phyloP scores from a whole-genome alignment of 768 basidiomycete species.

The Russula griseocarnosa region DNA sequence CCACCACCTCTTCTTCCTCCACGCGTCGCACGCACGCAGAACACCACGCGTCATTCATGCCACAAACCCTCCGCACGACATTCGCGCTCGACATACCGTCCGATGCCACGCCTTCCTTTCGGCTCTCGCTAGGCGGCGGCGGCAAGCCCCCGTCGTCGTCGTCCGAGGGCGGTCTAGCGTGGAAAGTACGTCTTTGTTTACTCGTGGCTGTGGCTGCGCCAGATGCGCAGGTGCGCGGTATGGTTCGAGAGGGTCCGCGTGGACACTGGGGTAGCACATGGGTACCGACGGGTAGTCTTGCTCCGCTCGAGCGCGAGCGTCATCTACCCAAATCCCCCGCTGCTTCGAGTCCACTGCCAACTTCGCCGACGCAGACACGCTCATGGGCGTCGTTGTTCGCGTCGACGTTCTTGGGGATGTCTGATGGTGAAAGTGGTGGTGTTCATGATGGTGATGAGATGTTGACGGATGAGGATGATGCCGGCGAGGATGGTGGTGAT shows the following conservation, averaged over 20 bases:
- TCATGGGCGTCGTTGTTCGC: constrained; percentile 45
- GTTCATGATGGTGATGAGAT: constrained; percentile 59
- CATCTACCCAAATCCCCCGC: constrained; percentile 34
- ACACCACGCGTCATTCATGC: constrained; percentile 71
- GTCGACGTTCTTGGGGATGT: constrained; percentile 38
- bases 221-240: constrained; percentile 47
- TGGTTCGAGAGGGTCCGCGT: constrained; percentile 51
- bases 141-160: constrained; percentile 27
- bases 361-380: constrained; percentile 27
- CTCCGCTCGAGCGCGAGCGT: constrained; percentile 61
- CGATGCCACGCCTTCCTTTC: constrained; percentile 86
- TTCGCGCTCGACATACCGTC: constrained; percentile 91
- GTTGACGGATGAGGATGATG: constrained; percentile 34
- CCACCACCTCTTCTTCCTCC: constrained; percentile 31
- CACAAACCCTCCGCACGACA: constrained; percentile 68
- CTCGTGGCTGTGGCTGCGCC: constrained; percentile 70
- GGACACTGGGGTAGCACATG: constrained; percentile 74
- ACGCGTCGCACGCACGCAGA: constrained; percentile 80
- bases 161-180: constrained; percentile 70
- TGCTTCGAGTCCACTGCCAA: neutral
- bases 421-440: constrained; percentile 46
- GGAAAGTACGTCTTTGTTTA: constrained; percentile 83
- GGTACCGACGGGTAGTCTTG: constrained; percentile 53
- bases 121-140: constrained; percentile 53
- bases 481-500: constrained; percentile 21